phyloP scores from a whole-genome alignment of 345 rosid genomes.

The Anastatica hierochuntica region DNA sequence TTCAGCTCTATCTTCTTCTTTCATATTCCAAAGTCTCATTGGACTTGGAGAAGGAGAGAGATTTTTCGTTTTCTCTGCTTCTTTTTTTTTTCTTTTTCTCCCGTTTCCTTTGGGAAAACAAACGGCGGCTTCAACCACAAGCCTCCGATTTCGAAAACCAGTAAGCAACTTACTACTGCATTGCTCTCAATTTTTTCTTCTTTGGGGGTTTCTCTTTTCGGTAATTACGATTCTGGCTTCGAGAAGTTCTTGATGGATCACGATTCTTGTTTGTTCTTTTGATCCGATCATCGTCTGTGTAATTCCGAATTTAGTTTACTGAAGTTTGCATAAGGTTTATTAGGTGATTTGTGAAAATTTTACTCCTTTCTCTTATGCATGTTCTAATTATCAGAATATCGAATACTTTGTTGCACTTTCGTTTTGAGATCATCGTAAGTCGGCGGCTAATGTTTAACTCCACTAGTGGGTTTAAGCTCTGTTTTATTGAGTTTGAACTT shows the following conservation, averaged over 20 bases:
- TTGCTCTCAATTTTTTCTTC: slow-evolving; percentile 3
- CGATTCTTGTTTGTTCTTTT: neutral
- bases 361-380: slow-evolving; percentile 10
- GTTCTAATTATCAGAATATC: neutral
- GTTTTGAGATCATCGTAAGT: slow-evolving; percentile 1
- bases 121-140: slow-evolving; percentile 23
- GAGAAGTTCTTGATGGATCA: neutral
- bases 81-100: neutral
- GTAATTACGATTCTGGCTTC: neutral
- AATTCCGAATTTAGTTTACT: neutral
- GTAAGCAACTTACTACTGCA: slow-evolving; percentile 21
- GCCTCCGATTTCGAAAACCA: slow-evolving; percentile 18
- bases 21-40: slow-evolving; percentile 9
- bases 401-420: neutral
- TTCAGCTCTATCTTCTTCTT: neutral
- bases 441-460: slow-evolving; percentile 4
- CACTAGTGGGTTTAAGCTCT: neutral
- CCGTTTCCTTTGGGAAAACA: slow-evolving; percentile 12
- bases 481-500: neutral
- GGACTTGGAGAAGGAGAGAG: neutral
- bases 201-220: neutral
- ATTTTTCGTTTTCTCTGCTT: slow-evolving; percentile 6
- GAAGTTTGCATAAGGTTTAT: neutral
- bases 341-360: neutral
- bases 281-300: neutral